Evolutionary conservation across 192 early-diverging fungal species (phyloP).

Genomic region (Gorgonomyces haynaldii): DNA sequence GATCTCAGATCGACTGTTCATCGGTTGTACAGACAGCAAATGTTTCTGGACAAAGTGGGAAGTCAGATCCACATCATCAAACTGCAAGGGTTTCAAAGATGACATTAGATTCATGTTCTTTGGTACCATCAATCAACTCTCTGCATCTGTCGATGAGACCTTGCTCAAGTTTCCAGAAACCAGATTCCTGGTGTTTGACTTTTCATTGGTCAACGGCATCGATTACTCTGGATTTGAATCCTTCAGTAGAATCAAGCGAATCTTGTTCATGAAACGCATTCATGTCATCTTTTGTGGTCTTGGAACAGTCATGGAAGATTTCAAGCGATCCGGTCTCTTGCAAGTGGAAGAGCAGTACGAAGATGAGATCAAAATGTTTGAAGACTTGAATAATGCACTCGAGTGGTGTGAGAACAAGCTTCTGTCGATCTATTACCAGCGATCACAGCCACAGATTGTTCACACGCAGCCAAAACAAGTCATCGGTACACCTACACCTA

Average conservation of each 20-base stretch:
- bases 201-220: conserved; percentile 71
- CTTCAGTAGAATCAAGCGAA: conserved; percentile 72
- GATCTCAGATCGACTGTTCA: conserved; percentile 77
- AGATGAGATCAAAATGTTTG: conserved; percentile 58
- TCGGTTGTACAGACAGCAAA: conserved; percentile 75
- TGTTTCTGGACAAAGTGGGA: conserved; percentile 71
- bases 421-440: conserved; percentile 62
- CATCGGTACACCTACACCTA: conserved; percentile 17
- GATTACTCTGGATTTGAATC: conserved; percentile 87
- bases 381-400: conserved; percentile 72
- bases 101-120: conserved; percentile 99
- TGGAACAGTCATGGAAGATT: conserved; percentile 11
- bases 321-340: conserved; percentile 29
- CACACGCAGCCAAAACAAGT: conserved; percentile 14
- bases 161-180: conserved; percentile 48
- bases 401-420: conserved; percentile 93
- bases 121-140: conserved; percentile 73
- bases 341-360: conserved; percentile 10
- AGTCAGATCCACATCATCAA: conserved; percentile 78
- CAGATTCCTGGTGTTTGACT: conserved; percentile 81
- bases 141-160: conserved; percentile 16
- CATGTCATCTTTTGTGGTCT: conserved; percentile 77
- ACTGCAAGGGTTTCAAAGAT: conserved; percentile 78
- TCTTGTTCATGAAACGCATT: conserved; percentile 54
- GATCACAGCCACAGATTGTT: conserved; percentile 14